Evolutionary conservation across 2,329 filamentous ascomycete species (phyloP).

Genomic region (Aspergillus sp.): DNA sequence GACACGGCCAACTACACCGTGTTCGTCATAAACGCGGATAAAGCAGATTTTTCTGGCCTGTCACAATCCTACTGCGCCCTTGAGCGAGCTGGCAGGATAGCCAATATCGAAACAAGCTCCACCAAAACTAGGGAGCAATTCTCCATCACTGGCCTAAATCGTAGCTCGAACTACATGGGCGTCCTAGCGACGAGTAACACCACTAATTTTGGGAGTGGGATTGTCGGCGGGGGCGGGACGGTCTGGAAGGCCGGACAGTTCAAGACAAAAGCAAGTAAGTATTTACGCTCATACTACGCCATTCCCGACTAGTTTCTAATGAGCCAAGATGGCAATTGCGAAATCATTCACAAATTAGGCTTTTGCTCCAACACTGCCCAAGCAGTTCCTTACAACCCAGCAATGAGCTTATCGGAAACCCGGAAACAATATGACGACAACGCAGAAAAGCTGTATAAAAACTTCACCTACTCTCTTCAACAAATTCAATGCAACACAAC

Average conservation of each 20-base stretch:
- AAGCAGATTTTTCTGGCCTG: constrained; percentile 65
- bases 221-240: constrained; percentile 69
- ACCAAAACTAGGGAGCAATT: constrained; percentile 82
- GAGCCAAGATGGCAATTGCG: constrained; percentile 72
- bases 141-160: constrained; percentile 73
- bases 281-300: neutral
- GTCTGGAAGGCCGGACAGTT: constrained; percentile 75
- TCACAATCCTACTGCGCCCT: constrained; percentile 82
- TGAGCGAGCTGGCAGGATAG: constrained; percentile 62
- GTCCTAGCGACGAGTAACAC: constrained; percentile 67
- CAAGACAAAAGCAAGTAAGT: constrained; percentile 71
- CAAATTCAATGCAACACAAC: constrained; percentile 83
- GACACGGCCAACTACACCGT: constrained; percentile 70
- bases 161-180: constrained; percentile 69
- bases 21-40: constrained; percentile 67
- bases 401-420: constrained; percentile 61
- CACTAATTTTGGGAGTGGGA: constrained; percentile 54
- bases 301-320: neutral
- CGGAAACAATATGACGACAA: constrained; percentile 75
- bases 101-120: constrained; percentile 59
- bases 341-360: constrained; percentile 78
- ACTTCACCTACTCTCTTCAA: constrained; percentile 78
- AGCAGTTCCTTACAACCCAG: constrained; percentile 80
- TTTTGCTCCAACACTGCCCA: constrained; percentile 91
- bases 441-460: constrained; percentile 66